These are phyloP conservation scores for Neoarthrinium moseri DNA, from an alignment of 2,329 filamentous ascomycete species.

Conservation along the genomic window DNA sequence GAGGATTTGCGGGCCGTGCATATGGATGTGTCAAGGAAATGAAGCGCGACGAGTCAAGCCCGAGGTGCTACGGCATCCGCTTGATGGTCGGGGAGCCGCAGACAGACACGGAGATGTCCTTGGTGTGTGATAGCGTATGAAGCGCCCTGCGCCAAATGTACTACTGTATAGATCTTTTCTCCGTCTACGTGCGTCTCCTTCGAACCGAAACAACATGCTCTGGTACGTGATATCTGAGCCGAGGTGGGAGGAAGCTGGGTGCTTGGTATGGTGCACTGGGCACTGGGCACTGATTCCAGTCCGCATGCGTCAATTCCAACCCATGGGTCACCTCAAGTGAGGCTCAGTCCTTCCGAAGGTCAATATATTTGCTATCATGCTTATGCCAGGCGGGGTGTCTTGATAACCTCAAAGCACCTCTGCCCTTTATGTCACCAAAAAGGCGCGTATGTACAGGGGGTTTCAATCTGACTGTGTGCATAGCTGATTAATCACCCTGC, in stretches of 20 bases:
- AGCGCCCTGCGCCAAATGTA: slow-evolving; percentile 22
- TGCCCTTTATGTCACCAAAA: no score
- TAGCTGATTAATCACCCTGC: neutral
- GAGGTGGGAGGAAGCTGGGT: no score
- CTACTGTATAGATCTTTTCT: slow-evolving; percentile 30
- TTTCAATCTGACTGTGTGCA: neutral
- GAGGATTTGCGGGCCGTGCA: neutral
- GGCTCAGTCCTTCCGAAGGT: no score
- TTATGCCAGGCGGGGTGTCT: no score
- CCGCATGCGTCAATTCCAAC: no score
- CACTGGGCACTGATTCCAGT: no score
- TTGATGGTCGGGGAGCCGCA: neutral
- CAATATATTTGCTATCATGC: no score
- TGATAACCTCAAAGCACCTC: no score
- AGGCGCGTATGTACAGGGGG: neutral
- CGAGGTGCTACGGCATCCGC: neutral
- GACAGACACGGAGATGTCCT: neutral
- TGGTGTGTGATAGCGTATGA: slow-evolving; percentile 5
- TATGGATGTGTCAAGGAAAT: neutral
- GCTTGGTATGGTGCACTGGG: no score
- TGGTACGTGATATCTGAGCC: no score
- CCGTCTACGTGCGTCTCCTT: neutral
- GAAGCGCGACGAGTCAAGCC: slow-evolving; percentile 1
- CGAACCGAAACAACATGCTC: neutral
- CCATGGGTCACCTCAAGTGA: no score